Conservation (phyloP, 441 rosid genomes). For the Arabidopsis lyrata region DNA sequence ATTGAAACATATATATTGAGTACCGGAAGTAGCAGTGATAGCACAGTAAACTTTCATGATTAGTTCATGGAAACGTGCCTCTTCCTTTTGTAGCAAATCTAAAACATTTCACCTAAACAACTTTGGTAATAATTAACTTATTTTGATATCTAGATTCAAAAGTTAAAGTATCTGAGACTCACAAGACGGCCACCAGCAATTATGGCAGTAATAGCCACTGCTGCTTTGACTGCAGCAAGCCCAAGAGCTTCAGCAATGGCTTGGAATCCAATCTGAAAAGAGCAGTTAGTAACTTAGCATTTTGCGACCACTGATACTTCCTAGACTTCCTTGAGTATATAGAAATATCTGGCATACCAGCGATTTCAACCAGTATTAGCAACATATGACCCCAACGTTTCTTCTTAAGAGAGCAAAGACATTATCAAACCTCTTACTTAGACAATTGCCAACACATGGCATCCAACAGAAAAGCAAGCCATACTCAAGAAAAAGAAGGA, state of each 20-base stretch:
- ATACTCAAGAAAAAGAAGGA: constrained; percentile 28
- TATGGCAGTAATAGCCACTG: constrained; percentile 92
- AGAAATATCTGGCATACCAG: constrained; percentile 17
- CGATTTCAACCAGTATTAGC: neutral
- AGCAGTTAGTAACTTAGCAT: constrained; percentile 37
- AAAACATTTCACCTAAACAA: constrained; percentile 31
- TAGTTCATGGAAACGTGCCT: constrained; percentile 23
- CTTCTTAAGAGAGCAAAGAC: constrained; percentile 13
- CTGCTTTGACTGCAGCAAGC: constrained; percentile 95
- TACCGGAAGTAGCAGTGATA: constrained; percentile 24
- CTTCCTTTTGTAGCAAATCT: constrained; percentile 36
- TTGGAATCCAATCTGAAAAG: constrained; percentile 89
- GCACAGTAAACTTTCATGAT: constrained; percentile 19
- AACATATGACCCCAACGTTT: constrained; percentile 16
- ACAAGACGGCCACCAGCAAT: constrained; percentile 99
- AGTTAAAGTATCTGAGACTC: constrained; percentile 48
- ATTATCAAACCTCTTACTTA: constrained; percentile 25
- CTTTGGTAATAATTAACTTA: constrained; percentile 19
- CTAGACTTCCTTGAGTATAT: constrained; percentile 23
- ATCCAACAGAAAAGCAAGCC: constrained; percentile 18
- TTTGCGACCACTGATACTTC: constrained; percentile 23
- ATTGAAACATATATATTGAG: constrained; percentile 1
- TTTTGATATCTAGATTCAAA: constrained; percentile 34
- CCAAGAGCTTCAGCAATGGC: constrained; percentile 99
- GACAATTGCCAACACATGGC: constrained; percentile 17